phyloP scores from a whole-genome alignment of 78 protist genomes.

The Tieghemostelium lacteum region DNA sequence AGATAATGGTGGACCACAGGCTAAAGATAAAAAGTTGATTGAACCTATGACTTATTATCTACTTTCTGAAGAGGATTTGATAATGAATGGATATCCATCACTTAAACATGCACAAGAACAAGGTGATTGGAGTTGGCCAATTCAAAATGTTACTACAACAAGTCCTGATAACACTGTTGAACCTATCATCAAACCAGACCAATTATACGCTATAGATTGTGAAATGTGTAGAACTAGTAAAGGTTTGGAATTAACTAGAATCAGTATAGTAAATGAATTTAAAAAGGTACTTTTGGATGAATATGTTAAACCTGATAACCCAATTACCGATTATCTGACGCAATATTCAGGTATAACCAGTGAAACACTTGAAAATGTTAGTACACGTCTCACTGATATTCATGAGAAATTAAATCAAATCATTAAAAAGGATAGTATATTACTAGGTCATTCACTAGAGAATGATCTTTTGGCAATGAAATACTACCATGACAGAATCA shows the following conservation, averaged over 20 bases:
- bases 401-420: slow-evolving; percentile 34
- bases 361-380: slow-evolving; percentile 68
- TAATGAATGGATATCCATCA: slow-evolving; percentile 48
- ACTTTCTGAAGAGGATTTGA: slow-evolving; percentile 34
- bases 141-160: background rate
- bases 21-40: background rate
- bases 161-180: background rate
- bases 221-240: slow-evolving; percentile 87
- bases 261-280: slow-evolving; percentile 86
- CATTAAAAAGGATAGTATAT: slow-evolving; percentile 64
- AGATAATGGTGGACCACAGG: background rate
- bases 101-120: slow-evolving; percentile 8
- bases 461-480: slow-evolving; percentile 89
- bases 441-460: slow-evolving; percentile 94
- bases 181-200: background rate
- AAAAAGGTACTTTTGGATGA: slow-evolving; percentile 58
- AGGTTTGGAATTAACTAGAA: slow-evolving; percentile 89
- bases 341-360: slow-evolving; percentile 88
- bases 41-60: slow-evolving; percentile 44
- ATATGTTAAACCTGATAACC: slow-evolving; percentile 81
- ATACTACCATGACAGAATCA: slow-evolving; percentile 75
- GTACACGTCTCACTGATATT: slow-evolving; percentile 66
- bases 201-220: slow-evolving; percentile 87
- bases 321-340: slow-evolving; percentile 87
- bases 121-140: background rate